Evolutionary conservation across 495 filamentous ascomycete species (phyloP).

Genomic region (Ascodesmis nigricans): DNA sequence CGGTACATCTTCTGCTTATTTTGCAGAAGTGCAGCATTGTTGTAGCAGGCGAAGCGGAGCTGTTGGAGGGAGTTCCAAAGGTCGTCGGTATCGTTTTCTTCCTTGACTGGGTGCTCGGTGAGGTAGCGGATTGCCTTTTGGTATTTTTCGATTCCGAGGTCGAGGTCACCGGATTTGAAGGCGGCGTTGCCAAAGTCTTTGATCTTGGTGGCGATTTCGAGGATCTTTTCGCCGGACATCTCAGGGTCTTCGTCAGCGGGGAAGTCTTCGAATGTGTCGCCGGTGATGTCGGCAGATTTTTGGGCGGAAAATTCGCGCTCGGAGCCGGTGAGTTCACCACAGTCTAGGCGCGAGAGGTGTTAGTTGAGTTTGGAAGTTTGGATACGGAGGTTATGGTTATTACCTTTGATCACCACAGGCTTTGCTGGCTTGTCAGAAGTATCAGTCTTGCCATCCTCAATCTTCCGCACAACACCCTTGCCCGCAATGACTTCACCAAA

Average conservation of each 20-base stretch:
- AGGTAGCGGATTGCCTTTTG: conserved; percentile 91
- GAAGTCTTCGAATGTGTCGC: conserved; percentile 90
- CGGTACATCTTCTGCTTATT: conserved; percentile 53
- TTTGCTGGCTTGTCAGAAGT: conserved; percentile 53
- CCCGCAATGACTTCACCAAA: conserved; percentile 89
- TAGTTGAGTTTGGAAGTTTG: not conserved
- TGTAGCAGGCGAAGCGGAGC: conserved; percentile 55
- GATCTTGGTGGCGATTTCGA: conserved; percentile 62
- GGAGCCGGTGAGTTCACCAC: conserved; percentile 57
- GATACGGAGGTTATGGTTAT: conserved; percentile 5
- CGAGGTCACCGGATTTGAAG: conserved; percentile 55
- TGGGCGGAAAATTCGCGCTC: conserved; percentile 39
- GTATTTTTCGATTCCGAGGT: conserved; percentile 73
- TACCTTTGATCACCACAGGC: conserved; percentile 46
- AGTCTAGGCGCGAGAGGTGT: conserved; percentile 44
- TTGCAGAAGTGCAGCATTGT: conserved; percentile 56
- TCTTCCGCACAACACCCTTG: conserved; percentile 71
- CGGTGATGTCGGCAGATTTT: conserved; percentile 51
- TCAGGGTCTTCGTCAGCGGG: conserved; percentile 57
- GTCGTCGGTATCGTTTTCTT: conserved; percentile 43
- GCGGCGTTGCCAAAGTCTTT: conserved; percentile 84
- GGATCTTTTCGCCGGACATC: conserved; percentile 39
- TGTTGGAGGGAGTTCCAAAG: conserved; percentile 41
- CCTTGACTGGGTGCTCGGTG: conserved; percentile 58
- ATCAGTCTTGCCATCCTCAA: conserved; percentile 68